Conservation (phyloP, 2,329 filamentous ascomycete genomes). For the Xylaria sp. region DNA sequence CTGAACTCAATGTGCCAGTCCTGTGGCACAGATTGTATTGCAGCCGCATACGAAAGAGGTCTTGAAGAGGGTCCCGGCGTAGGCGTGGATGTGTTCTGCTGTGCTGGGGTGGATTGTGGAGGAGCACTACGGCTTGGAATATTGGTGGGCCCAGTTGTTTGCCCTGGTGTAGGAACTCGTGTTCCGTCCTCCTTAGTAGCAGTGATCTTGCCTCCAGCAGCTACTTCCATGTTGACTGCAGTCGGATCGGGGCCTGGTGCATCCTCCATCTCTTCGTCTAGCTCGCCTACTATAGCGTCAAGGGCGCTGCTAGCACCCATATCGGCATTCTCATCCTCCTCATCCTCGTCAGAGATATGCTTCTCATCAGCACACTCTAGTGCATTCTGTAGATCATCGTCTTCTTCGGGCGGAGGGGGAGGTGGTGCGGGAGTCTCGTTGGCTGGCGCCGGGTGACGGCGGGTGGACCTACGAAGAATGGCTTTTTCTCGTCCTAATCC, state of each 20-base stretch:
- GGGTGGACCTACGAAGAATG: constrained; percentile 69
- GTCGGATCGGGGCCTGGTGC: constrained; percentile 79
- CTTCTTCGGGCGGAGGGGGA: constrained; percentile 65
- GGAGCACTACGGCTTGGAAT: constrained; percentile 52
- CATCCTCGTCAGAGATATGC: constrained; percentile 79
- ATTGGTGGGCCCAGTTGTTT: constrained; percentile 55
- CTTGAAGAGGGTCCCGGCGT: constrained; percentile 65
- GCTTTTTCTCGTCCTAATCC: constrained; percentile 67
- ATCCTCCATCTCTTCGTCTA: constrained; percentile 85
- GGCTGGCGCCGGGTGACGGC: constrained; percentile 64
- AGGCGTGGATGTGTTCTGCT: constrained; percentile 55
- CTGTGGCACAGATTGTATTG: constrained; percentile 81
- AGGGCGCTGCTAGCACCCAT: constrained; percentile 74
- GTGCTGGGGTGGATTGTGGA: constrained; percentile 53
- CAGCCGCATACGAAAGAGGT: constrained; percentile 84
- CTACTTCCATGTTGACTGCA: constrained; percentile 91
- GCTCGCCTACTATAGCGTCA: constrained; percentile 88
- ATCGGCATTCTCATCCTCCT: constrained; percentile 68
- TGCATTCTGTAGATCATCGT: constrained; percentile 72
- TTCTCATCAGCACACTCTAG: constrained; percentile 95
- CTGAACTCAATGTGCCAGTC: constrained; percentile 99
- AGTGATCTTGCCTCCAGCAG: constrained; percentile 85
- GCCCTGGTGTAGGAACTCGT: constrained; percentile 82
- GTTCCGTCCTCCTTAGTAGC: constrained; percentile 93
- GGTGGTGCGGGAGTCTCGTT: constrained; percentile 62